These are phyloP conservation scores for Colletotrichum kahawae DNA, from an alignment of 2,329 filamentous ascomycete genomes.

Conservation along the genomic window DNA sequence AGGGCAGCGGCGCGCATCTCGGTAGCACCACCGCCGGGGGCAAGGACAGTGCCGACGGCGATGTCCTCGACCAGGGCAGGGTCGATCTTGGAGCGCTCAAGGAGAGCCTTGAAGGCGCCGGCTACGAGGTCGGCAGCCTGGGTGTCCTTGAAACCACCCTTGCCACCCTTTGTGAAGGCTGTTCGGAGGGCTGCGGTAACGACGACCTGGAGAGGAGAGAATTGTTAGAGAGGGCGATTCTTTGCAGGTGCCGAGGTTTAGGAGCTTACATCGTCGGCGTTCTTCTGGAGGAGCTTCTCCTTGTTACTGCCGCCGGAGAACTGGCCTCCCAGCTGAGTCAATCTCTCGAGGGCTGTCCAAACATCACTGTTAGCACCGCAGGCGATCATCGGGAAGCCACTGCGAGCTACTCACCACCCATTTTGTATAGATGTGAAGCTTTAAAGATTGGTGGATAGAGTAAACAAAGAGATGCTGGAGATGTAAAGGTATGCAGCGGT, in stretches of 20 bases:
- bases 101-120: conserved; percentile 80
- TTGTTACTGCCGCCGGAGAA: conserved; percentile 54
- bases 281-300: conserved; percentile 68
- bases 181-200: conserved; percentile 92
- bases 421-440: conserved; percentile 28
- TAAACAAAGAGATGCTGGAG: background rate
- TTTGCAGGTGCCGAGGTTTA: background rate
- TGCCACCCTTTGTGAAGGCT: conserved; percentile 89
- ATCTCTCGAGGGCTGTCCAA: conserved; percentile 57
- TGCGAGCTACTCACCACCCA: conserved; percentile 39
- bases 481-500: background rate
- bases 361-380: background rate
- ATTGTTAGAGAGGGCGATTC: conserved; percentile 27
- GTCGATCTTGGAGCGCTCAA: conserved; percentile 88
- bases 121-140: conserved; percentile 83
- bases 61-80: conserved; percentile 90
- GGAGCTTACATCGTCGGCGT: conserved; percentile 64
- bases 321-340: conserved; percentile 67
- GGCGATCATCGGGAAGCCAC: conserved; percentile 10
- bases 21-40: conserved; percentile 92
- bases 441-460: background rate
- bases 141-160: conserved; percentile 96
- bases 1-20: conserved; percentile 94
- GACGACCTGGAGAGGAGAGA: conserved; percentile 66
- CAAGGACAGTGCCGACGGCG: conserved; percentile 87